Evolutionary conservation across 2,329 filamentous ascomycete species (phyloP).

Genomic region (Fusarium pseudocircinatum): DNA sequence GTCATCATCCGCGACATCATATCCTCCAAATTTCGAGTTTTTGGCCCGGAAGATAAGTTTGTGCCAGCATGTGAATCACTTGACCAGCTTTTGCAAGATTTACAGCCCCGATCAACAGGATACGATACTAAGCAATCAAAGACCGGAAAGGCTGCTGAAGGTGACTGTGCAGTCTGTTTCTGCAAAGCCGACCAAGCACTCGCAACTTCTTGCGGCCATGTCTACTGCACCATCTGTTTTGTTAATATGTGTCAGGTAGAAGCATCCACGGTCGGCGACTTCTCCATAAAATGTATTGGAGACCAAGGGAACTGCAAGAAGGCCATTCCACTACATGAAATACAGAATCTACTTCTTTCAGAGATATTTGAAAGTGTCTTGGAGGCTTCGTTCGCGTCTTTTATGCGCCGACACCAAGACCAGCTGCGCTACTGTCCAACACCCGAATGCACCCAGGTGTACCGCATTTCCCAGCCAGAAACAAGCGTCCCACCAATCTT

Average conservation of each 20-base stretch:
- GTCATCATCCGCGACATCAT: constrained; percentile 15
- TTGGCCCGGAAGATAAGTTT: background rate
- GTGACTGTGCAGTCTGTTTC: constrained; percentile 50
- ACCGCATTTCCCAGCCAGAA: constrained; percentile 42
- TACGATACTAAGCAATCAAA: accelerated
- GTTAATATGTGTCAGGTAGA: constrained; percentile 27
- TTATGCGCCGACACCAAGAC: constrained; percentile 47
- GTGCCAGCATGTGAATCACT: constrained; percentile 2
- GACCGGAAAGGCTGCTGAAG: background rate
- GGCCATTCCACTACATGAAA: constrained; percentile 40
- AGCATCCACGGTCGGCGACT: background rate
- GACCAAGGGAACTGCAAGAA: background rate
- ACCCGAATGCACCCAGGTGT: constrained; percentile 55
- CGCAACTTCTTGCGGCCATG: constrained; percentile 50
- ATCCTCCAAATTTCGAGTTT: constrained; percentile 5
- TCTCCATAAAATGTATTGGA: background rate
- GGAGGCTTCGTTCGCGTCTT: constrained; percentile 47
- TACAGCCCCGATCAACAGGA: background rate
- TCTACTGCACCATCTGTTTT: constrained; percentile 56
- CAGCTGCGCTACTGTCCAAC: constrained; percentile 54
- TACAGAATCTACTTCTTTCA: constrained; percentile 41
- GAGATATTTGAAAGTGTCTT: constrained; percentile 49
- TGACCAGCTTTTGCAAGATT: constrained; percentile 40
- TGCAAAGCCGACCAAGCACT: constrained; percentile 50
- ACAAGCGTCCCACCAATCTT: constrained; percentile 15